Percentiles rank a stretch among this genome's conserved stretches.
Conservation (phyloP, 441 rosid genomes). For the Rhodomyrtus psidioides region DNA sequence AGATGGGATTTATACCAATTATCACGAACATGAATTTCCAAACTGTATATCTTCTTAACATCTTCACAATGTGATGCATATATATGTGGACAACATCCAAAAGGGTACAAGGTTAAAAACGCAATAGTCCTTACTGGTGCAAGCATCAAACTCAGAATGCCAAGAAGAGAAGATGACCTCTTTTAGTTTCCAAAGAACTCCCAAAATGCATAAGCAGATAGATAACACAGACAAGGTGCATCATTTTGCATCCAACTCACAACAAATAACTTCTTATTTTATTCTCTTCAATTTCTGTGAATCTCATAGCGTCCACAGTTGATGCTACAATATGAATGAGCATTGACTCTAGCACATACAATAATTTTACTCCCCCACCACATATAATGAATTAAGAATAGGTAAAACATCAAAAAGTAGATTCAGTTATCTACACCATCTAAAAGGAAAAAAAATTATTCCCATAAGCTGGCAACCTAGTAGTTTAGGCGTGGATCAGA, state of each 20-base stretch:
- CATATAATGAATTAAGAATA: not conserved
- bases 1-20: not conserved
- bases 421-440: not conserved
- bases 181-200: not conserved
- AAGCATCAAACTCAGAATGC: not conserved
- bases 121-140: not conserved
- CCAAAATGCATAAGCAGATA: not conserved
- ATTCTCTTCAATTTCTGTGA: not conserved
- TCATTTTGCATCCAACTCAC: not conserved
- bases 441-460: not conserved
- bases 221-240: not conserved
- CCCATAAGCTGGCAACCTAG: not conserved
- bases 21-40: not conserved
- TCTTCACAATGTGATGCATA: not conserved
- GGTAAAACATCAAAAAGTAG: not conserved
- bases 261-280: not conserved
- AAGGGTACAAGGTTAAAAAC: not conserved
- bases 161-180: not conserved
- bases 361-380: not conserved
- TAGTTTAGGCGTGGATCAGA: not conserved
- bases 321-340: not conserved
- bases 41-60: not conserved
- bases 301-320: not conserved
- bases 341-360: not conserved
- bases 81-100: not conserved